Evolutionary conservation across 768 basidiomycete genomes (phyloP).

Genomic region (Lanmaoa pseudosensibilis): DNA sequence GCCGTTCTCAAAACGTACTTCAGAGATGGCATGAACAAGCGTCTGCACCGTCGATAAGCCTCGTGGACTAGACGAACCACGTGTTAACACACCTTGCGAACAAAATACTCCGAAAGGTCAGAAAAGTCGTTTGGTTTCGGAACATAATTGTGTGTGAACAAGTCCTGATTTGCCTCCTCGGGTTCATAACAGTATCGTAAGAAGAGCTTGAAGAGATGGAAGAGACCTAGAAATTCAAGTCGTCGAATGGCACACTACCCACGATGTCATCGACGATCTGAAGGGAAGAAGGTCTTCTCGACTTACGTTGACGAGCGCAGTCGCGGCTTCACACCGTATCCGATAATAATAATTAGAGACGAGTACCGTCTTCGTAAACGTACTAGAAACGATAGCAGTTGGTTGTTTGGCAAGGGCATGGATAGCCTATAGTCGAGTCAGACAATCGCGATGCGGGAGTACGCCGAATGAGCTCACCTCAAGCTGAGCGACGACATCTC

Average conservation of each 20-base stretch:
- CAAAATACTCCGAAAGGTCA: slow-evolving; percentile 90
- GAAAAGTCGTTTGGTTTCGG: slow-evolving; percentile 94
- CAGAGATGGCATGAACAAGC: slow-evolving; percentile 78
- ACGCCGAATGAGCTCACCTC: slow-evolving; percentile 60
- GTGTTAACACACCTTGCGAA: slow-evolving; percentile 69
- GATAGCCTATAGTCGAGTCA: slow-evolving; percentile 68
- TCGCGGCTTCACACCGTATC: slow-evolving; percentile 91
- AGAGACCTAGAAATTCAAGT: slow-evolving; percentile 86
- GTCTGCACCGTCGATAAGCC: slow-evolving; percentile 44
- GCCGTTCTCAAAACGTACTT: slow-evolving; percentile 83
- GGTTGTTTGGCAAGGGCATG: slow-evolving; percentile 80
- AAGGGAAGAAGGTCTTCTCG: background rate
- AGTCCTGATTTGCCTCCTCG: slow-evolving; percentile 75
- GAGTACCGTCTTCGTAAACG: slow-evolving; percentile 88
- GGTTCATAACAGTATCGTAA: slow-evolving; percentile 88
- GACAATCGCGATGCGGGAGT: background rate
- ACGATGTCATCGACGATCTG: slow-evolving; percentile 11
- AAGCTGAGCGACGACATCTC: slow-evolving; percentile 95
- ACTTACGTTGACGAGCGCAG: slow-evolving; percentile 78
- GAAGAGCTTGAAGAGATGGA: slow-evolving; percentile 95
- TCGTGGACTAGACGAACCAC: background rate
- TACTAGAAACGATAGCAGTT: slow-evolving; percentile 84
- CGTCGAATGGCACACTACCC: slow-evolving; percentile 78
- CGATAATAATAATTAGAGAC: slow-evolving; percentile 96
- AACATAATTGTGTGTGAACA: slow-evolving; percentile 87